These are phyloP conservation scores for Capillidium heterosporum DNA, from an alignment of 371 early-diverging fungal genomes.

Conservation along the genomic window DNA sequence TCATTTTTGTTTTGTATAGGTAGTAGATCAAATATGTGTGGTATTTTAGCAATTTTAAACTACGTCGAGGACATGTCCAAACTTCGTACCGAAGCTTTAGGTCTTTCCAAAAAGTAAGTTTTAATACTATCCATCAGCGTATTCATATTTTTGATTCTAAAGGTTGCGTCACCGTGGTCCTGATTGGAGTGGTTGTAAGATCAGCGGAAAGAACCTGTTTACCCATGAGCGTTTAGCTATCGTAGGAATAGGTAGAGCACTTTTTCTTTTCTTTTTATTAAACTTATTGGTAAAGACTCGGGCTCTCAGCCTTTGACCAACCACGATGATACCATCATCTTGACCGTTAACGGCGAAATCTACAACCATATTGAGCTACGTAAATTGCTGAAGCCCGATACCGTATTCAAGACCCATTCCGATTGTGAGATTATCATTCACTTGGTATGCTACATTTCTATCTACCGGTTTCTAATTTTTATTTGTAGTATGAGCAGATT, in stretches of 20 bases:
- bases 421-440: slow-evolving; percentile 93
- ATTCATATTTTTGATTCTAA: background rate
- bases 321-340: slow-evolving; percentile 59
- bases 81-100: slow-evolving; percentile 66
- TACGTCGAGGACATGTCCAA: slow-evolving; percentile 53
- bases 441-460: slow-evolving; percentile 36
- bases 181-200: slow-evolving; percentile 84
- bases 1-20: background rate
- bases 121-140: background rate
- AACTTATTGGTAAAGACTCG: slow-evolving; percentile 27
- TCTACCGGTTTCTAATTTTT: background rate
- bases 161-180: slow-evolving; percentile 87
- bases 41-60: slow-evolving; percentile 85
- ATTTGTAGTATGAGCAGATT: slow-evolving; percentile 62
- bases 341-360: slow-evolving; percentile 93
- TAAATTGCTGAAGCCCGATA: slow-evolving; percentile 42
- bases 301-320: slow-evolving; percentile 92
- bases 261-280: background rate
- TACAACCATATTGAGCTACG: slow-evolving; percentile 87
- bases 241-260: slow-evolving; percentile 74
- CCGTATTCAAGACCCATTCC: slow-evolving; percentile 75
- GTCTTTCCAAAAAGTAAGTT: slow-evolving; percentile 73
- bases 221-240: slow-evolving; percentile 95
- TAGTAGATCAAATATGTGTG: slow-evolving; percentile 57
- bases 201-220: slow-evolving; percentile 61